phyloP scores from a whole-genome alignment of 208 protist species.

The Crithidia acanthocephali region DNA sequence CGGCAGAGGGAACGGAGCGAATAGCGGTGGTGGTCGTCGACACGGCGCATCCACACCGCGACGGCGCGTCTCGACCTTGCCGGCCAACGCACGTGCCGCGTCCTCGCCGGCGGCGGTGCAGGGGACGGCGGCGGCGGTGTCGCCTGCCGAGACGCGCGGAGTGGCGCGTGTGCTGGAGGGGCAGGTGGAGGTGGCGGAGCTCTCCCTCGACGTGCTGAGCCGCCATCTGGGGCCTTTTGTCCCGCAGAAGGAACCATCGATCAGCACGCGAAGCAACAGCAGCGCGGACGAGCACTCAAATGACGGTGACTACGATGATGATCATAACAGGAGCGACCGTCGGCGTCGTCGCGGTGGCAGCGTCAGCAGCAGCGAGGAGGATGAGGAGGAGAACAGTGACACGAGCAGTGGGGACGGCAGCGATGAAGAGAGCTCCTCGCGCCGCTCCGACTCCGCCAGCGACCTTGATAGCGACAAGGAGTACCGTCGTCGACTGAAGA shows the following conservation, averaged over 20 bases:
- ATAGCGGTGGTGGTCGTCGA: neutral
- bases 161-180: conserved; percentile 29
- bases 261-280: neutral
- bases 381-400: too few species aligned
- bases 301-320: neutral
- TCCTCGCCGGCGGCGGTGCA: neutral
- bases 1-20: neutral
- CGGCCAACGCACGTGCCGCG: neutral
- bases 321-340: neutral
- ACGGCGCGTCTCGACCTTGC: neutral
- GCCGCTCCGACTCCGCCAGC: neutral
- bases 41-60: neutral
- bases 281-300: neutral
- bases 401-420: too few species aligned
- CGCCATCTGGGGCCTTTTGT: conserved; percentile 24
- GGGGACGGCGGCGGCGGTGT: neutral
- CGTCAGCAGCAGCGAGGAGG: neutral
- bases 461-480: conserved; percentile 1
- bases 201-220: conserved; percentile 31
- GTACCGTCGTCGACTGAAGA: neutral
- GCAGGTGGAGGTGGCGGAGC: conserved; percentile 34
- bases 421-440: neutral
- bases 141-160: neutral
- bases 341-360: too few species aligned
- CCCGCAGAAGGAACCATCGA: conserved; percentile 6